Evolutionary conservation across 805 yeast species (phyloP).

Genomic region (Yamadazyma paraphyllophila): DNA sequence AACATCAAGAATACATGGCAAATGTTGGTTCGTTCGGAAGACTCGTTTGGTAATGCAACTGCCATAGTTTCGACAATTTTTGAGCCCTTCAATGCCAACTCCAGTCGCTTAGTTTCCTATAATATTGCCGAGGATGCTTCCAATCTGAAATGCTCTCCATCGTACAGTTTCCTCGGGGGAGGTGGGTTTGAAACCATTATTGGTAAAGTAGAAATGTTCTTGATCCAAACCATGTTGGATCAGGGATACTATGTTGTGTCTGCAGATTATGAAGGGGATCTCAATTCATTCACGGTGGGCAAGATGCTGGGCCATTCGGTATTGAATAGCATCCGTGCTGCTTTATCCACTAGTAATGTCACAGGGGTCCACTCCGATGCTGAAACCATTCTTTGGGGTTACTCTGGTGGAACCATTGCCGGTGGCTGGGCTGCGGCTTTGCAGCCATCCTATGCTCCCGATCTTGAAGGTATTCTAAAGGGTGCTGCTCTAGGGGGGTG

Average conservation of each 20-base stretch:
- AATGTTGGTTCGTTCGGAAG: slow-evolving; percentile 21
- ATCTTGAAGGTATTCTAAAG: slow-evolving; percentile 16
- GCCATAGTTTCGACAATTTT: slow-evolving; percentile 25
- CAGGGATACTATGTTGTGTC: slow-evolving; percentile 33
- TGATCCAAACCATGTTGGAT: slow-evolving; percentile 19
- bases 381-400: slow-evolving; percentile 28
- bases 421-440: slow-evolving; percentile 34
- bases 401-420: slow-evolving; percentile 36
- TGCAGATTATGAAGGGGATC: slow-evolving; percentile 36
- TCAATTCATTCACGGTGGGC: slow-evolving; percentile 30
- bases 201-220: slow-evolving; percentile 18
- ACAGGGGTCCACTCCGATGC: slow-evolving; percentile 19
- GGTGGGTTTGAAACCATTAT: slow-evolving; percentile 16
- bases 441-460: slow-evolving; percentile 35
- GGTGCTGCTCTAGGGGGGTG: slow-evolving; percentile 37
- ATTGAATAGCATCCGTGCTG: slow-evolving; percentile 30
- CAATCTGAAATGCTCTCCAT: slow-evolving; percentile 23
- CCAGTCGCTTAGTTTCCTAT: slow-evolving; percentile 24
- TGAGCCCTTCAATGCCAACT: slow-evolving; percentile 27
- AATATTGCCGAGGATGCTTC: slow-evolving; percentile 30
- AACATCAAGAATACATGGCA: slow-evolving; percentile 24
- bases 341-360: slow-evolving; percentile 16
- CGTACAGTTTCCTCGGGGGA: slow-evolving; percentile 22
- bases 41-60: slow-evolving; percentile 23
- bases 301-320: slow-evolving; percentile 26